A percentile compares a stretch with the other conserved stretches of the same genome.
These are phyloP conservation scores for Herpetomonas tarakana DNA, from an alignment of 208 protist species.

Conservation along the genomic window DNA sequence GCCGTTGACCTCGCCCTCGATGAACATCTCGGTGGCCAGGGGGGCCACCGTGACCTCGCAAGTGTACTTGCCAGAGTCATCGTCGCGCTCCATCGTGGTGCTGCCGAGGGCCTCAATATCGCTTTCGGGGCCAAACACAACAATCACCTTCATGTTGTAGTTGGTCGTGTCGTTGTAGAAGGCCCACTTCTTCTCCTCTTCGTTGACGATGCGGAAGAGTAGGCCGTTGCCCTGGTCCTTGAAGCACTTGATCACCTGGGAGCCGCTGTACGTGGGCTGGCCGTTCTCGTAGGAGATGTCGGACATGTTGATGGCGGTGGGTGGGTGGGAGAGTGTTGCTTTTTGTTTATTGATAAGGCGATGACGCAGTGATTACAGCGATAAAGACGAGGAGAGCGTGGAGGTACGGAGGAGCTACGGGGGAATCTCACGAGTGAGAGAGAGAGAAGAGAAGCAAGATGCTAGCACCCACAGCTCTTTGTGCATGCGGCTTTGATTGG, in stretches of 20 bases:
- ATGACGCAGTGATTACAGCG: neutral
- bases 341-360: slow-evolving; percentile 2
- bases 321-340: slow-evolving; percentile 5
- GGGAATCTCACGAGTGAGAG: neutral
- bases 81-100: slow-evolving; percentile 47
- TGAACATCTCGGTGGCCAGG: slow-evolving; percentile 64
- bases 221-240: slow-evolving; percentile 81
- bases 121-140: slow-evolving; percentile 73
- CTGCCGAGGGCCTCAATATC: slow-evolving; percentile 52
- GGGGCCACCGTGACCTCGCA: slow-evolving; percentile 61
- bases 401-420: neutral
- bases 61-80: slow-evolving; percentile 51
- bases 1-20: slow-evolving; percentile 69
- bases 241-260: slow-evolving; percentile 71
- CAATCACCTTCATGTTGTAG: slow-evolving; percentile 76
- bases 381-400: too few relatives aligned
- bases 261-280: slow-evolving; percentile 43
- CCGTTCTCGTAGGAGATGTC: slow-evolving; percentile 68
- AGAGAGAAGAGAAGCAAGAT: neutral
- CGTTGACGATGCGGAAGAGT: slow-evolving; percentile 79
- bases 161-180: slow-evolving; percentile 85
- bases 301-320: slow-evolving; percentile 31
- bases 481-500: too few relatives aligned
- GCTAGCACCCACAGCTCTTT: neutral
- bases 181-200: slow-evolving; percentile 71